Base-by-base conservation (phyloP, 2,329 filamentous ascomycete species). In the Xylariaceae sp. region DNA sequence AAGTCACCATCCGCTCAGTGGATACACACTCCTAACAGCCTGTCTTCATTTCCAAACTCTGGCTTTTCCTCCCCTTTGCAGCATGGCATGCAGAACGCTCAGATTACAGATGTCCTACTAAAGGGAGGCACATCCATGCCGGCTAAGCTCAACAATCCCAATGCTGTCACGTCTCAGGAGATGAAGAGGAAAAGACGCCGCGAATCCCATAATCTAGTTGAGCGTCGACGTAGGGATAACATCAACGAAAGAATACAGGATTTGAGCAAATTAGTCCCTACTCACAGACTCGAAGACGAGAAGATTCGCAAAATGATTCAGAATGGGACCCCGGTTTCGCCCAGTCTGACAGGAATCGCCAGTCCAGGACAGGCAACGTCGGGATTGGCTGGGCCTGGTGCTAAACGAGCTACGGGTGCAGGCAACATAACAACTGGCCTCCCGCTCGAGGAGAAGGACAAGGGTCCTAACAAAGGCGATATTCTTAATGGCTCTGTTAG, bases 241-340 rank as follows among this genome's bases (percentile, higher is more conserved):
- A 99, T 99, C 79, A 99, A 99, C 64, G 94, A 99, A 74, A 86
- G 94, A 36, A 99, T 99, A 59, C 93, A 97, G 68, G 94, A 99
- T 68, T 82, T 99, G 6, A 96, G 93, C 67, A 91, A 92, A 65
- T 83, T 99, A 15, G 93, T 99, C 2, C 94, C 94, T 20, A 82
- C 87, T 56, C 94, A 99, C 72, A 87, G 94, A 56, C 81, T 99
- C 2, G 94, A 99, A 67, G 94, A 97, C 68, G 94, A 99, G 74
- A 97, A 96, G 76, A 89, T 97, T 41, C 88, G 92, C 63, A 97
- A 97, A 75, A 87, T 96, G 68, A 87, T 97, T 48, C 86, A 93
- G 66, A 97, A 92, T 68, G 96, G 93, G 57, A 93, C 91, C 1
- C 90, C 93, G 0, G 77, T 97, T 10, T 96, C 92, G 11, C 92